These are phyloP conservation scores for Kregervanrija delftensis DNA, from an alignment of 805 yeast species.

Conservation along the genomic window DNA sequence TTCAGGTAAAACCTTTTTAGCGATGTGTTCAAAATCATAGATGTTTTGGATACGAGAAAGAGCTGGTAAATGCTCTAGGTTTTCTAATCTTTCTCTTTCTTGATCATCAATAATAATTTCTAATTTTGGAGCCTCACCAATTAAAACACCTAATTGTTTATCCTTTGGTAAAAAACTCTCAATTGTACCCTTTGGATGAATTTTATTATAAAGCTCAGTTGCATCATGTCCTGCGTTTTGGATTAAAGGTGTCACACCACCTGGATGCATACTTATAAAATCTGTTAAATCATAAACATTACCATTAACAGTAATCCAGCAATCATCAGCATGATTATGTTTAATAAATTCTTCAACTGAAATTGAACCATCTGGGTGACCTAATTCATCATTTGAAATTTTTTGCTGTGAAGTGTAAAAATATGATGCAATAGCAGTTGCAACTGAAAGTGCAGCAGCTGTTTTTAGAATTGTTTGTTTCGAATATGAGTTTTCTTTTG, in stretches of 20 bases:
- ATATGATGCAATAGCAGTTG: conserved; percentile 3
- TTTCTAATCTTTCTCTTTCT: conserved; percentile 37
- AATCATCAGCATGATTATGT: conserved; percentile 54
- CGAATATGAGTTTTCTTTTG: not conserved
- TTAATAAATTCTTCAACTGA: conserved; percentile 34
- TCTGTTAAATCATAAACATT: conserved; percentile 73
- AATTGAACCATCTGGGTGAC: conserved; percentile 5
- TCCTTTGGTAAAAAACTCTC: conserved; percentile 51
- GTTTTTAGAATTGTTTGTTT: not conserved
- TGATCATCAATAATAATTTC: conserved; percentile 32
- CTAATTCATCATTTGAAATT: not conserved
- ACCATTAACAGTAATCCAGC: conserved; percentile 85
- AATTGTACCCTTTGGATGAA: conserved; percentile 83
- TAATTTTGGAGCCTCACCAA: conserved; percentile 28
- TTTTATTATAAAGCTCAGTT: conserved; percentile 70
- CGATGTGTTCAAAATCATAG: conserved; percentile 83
- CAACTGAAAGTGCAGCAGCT: conserved; percentile 4
- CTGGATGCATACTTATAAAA: conserved; percentile 40
- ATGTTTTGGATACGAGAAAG: conserved; percentile 65
- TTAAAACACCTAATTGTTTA: conserved; percentile 52
- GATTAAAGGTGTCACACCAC: conserved; percentile 39
- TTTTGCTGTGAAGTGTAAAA: conserved; percentile 3
- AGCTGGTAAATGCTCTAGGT: conserved; percentile 56
- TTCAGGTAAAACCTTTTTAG: conserved; percentile 66
- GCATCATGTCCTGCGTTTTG: conserved; percentile 47